Conservation (phyloP, 176 grass and related monocot species). For the Bonia amplexicaulis region DNA sequence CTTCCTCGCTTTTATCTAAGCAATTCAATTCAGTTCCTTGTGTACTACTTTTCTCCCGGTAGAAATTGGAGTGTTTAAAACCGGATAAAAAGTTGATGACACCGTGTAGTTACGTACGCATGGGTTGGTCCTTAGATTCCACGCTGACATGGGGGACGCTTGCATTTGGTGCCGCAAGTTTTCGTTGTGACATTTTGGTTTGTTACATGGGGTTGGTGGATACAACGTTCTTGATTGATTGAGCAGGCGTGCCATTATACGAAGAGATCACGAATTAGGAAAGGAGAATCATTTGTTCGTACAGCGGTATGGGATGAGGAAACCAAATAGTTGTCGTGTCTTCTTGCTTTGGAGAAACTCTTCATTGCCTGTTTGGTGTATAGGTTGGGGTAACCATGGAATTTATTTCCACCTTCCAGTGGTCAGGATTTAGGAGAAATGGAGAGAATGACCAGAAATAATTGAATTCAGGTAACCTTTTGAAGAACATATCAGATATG, state of each 20-base stretch:
- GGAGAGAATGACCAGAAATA: not conserved
- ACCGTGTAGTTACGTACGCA: not conserved
- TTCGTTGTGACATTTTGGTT: constrained; percentile 9
- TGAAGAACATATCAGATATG: not conserved
- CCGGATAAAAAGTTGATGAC: not conserved
- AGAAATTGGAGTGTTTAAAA: not conserved
- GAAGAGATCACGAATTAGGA: not conserved
- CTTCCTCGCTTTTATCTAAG: not conserved
- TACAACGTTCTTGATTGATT: not conserved
- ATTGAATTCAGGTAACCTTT: not conserved
- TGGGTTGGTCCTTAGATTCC: not conserved
- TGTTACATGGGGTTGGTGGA: not conserved
- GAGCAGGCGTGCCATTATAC: not conserved
- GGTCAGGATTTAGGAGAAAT: not conserved
- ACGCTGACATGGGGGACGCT: not conserved
- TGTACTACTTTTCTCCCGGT: not conserved
- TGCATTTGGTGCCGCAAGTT: not conserved
- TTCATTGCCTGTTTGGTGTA: not conserved
- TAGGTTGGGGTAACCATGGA: not conserved
- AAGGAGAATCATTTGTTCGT: not conserved
- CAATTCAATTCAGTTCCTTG: not conserved
- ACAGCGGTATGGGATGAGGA: not conserved
- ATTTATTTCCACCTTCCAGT: not conserved
- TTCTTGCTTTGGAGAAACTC: not conserved
- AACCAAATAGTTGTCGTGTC: not conserved